A percentile compares a stretch with the other conserved stretches of the same genome.
phyloP scores from a whole-genome alignment of 371 early-diverging fungal genomes.

The Mucor irregularis region DNA sequence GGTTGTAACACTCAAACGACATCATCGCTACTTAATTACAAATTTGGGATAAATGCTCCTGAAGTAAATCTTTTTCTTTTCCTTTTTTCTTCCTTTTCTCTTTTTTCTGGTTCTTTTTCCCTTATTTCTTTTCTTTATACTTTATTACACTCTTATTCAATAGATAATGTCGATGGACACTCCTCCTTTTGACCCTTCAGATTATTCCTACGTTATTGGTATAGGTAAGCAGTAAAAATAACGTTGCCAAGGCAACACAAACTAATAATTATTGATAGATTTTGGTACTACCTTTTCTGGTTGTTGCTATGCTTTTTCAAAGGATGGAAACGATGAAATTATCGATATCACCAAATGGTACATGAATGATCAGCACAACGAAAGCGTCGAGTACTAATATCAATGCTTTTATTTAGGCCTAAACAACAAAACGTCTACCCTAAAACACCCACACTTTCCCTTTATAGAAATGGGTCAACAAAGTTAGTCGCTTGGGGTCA shows the following conservation, averaged over 20 bases:
- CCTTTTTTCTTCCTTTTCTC: neutral
- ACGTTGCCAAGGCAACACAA: neutral
- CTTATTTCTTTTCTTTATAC: slow-evolving; percentile 5
- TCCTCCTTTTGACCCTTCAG: slow-evolving; percentile 40
- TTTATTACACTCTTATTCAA: neutral
- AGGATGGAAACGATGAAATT: slow-evolving; percentile 50
- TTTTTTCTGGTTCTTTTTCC: neutral
- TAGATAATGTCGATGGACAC: slow-evolving; percentile 31
- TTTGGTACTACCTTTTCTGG: slow-evolving; percentile 62
- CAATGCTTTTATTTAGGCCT: slow-evolving; percentile 28
- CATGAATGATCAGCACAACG: neutral
- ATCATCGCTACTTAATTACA: slow-evolving; percentile 4
- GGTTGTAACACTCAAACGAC: too few relatives aligned
- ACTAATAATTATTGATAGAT: slow-evolving; percentile 28
- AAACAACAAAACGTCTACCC: slow-evolving; percentile 51
- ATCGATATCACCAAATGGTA: slow-evolving; percentile 53
- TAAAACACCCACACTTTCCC: slow-evolving; percentile 46
- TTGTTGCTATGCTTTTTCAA: slow-evolving; percentile 53
- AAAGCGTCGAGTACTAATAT: neutral
- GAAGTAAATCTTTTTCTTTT: neutral
- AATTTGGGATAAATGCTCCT: slow-evolving; percentile 15
- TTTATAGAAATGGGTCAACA: slow-evolving; percentile 46
- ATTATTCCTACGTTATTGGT: slow-evolving; percentile 52
- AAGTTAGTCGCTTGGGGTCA: slow-evolving; percentile 51
- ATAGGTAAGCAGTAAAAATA: slow-evolving; percentile 41